Percentiles rank a stretch among this genome's conserved stretches.
These are phyloP conservation scores for Hypomontagnella monticulosa DNA, from an alignment of 495 filamentous ascomycete species.

Conservation along the genomic window DNA sequence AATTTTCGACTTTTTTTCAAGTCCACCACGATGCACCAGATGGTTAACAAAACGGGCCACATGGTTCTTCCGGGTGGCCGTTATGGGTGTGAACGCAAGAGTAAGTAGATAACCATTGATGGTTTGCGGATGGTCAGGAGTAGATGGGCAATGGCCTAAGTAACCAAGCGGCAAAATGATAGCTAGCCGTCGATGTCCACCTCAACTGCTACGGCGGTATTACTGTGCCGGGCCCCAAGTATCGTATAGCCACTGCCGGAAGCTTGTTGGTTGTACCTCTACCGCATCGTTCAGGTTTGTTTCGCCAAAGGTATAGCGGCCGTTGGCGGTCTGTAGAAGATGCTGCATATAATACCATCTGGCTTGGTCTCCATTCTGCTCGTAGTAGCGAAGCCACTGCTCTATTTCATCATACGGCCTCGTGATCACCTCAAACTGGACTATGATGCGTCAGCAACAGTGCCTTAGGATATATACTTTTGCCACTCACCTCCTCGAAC, in stretches of 20 bases:
- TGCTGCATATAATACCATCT: conserved; percentile 55
- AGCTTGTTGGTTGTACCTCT: conserved; percentile 53
- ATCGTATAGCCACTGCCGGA: conserved; percentile 60
- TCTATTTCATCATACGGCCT: conserved; percentile 55
- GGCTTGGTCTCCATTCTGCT: conserved; percentile 47
- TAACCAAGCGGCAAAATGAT: not conserved
- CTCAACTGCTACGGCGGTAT: not conserved
- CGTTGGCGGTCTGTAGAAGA: conserved; percentile 60
- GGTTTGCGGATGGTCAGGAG: not conserved
- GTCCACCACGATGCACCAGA: conserved; percentile 20
- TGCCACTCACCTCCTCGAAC: conserved; percentile 52
- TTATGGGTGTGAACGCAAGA: not conserved
- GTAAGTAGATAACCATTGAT: not conserved
- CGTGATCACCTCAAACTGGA: conserved; percentile 51
- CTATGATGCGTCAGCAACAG: conserved; percentile 40
- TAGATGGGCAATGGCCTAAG: not conserved
- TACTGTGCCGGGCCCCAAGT: conserved; percentile 53
- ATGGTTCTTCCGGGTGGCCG: conserved; percentile 2
- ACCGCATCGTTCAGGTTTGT: conserved; percentile 57
- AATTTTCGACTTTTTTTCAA: conserved; percentile 12
- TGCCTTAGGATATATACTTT: conserved; percentile 1
- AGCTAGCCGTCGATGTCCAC: not conserved
- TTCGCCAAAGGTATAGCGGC: conserved; percentile 57
- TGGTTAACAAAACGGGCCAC: not conserved
- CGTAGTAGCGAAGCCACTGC: conserved; percentile 52